These are phyloP conservation scores for Heritiera littoralis DNA, from an alignment of 345 rosid species.

Conservation along the genomic window DNA sequence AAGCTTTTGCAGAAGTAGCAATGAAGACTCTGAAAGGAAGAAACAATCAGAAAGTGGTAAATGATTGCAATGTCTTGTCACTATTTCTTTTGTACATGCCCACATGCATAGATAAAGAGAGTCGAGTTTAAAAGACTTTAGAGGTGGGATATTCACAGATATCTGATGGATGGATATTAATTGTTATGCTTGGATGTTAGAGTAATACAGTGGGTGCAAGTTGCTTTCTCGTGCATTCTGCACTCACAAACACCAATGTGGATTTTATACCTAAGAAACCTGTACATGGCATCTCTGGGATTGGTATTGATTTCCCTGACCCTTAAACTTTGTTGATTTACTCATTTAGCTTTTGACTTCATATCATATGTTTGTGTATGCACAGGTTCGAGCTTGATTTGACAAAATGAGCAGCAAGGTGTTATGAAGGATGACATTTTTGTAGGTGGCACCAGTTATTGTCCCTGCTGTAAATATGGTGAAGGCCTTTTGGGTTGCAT, in stretches of 20 bases:
- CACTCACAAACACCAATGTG: background rate
- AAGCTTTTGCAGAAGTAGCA: slow-evolving; percentile 88
- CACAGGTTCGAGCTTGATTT: slow-evolving; percentile 46
- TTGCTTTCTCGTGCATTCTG: background rate
- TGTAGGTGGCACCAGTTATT: background rate
- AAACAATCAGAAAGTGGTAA: slow-evolving; percentile 57
- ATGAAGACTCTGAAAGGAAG: slow-evolving; percentile 68
- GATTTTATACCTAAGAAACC: background rate
- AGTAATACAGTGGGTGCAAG: background rate
- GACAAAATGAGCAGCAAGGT: slow-evolving; percentile 13
- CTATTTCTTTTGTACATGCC: background rate
- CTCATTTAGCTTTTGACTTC: background rate
- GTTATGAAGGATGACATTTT: slow-evolving; percentile 15
- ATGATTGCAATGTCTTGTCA: background rate
- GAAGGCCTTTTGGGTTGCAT: slow-evolving; percentile 17
- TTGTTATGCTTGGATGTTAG: background rate
- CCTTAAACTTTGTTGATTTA: background rate
- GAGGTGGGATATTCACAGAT: background rate
- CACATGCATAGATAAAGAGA: background rate
- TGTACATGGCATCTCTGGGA: background rate
- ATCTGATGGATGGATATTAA: background rate
- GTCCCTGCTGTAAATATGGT: slow-evolving; percentile 34
- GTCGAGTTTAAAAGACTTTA: background rate
- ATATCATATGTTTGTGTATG: slow-evolving; percentile 9
- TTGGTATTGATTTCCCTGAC: background rate